These are phyloP conservation scores for Acrocalymma vagum DNA, from an alignment of 2,329 filamentous ascomycete genomes.

Conservation along the genomic window DNA sequence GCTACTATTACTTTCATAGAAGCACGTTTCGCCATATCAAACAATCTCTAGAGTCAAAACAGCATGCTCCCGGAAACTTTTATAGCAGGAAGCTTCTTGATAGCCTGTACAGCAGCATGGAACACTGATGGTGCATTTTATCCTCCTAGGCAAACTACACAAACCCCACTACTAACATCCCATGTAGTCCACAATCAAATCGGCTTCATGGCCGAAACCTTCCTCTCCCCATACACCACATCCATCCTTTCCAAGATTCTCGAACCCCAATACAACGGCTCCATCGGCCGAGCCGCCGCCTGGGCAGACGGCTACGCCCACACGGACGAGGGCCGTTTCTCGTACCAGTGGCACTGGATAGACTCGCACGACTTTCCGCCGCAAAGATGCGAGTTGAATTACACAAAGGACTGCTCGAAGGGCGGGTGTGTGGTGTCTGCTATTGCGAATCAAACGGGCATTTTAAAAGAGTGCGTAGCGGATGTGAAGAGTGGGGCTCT, in stretches of 20 bases:
- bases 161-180: conserved; percentile 10
- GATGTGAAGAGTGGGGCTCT: conserved; percentile 32
- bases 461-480: conserved; percentile 46
- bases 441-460: conserved; percentile 52
- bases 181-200: conserved; percentile 50
- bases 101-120: conserved; percentile 33
- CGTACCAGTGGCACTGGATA: conserved; percentile 54
- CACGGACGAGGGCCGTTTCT: conserved; percentile 48
- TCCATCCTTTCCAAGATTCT: conserved; percentile 45
- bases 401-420: conserved; percentile 46
- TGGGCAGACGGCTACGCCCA: conserved; percentile 52
- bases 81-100: too few species aligned
- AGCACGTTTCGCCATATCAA: too few species aligned
- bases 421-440: conserved; percentile 52
- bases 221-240: conserved; percentile 42
- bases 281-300: conserved; percentile 48
- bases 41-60: too few species aligned
- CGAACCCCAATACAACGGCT: conserved; percentile 50
- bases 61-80: too few species aligned
- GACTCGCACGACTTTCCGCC: conserved; percentile 46
- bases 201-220: conserved; percentile 49
- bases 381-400: conserved; percentile 44
- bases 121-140: conserved; percentile 39
- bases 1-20: too few species aligned
- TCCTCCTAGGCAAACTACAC: not conserved